phyloP scores from a whole-genome alignment of 116 monocot genomes.

The Phalaenopsis hybrid region DNA sequence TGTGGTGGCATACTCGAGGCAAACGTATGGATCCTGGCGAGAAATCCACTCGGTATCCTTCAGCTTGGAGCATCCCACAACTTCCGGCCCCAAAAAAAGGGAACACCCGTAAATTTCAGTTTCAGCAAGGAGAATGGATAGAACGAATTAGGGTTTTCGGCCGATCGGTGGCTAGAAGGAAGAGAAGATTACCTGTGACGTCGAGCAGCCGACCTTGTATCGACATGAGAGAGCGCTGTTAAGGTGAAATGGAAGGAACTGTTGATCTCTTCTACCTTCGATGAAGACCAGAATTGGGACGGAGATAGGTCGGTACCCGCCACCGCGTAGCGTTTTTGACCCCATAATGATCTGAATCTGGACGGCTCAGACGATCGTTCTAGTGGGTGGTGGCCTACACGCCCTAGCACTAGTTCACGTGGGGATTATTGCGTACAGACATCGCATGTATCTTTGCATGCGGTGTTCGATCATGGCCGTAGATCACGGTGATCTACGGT shows the following conservation, averaged over 20 bases:
- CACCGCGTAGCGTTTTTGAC: too few species aligned
- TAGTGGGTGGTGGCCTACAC: too few species aligned
- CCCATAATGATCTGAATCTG: too few species aligned
- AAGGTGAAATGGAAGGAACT: background rate
- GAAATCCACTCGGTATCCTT: conserved; percentile 75
- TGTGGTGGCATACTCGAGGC: conserved; percentile 67
- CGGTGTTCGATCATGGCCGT: too few species aligned
- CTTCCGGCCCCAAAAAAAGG: conserved; percentile 12
- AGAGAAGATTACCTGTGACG: conserved; percentile 26
- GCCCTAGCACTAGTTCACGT: too few species aligned
- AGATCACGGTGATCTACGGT: too few species aligned
- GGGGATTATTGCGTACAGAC: too few species aligned
- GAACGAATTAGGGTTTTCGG: background rate
- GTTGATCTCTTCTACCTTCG: background rate
- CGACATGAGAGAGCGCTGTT: conserved; percentile 7
- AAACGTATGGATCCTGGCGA: conserved; percentile 82
- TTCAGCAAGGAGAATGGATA: background rate
- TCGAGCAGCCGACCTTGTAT: conserved; percentile 51
- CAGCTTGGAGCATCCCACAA: conserved; percentile 52
- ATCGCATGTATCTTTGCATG: too few species aligned
- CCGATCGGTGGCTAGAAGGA: background rate
- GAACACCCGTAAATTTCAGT: background rate
- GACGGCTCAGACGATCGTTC: too few species aligned
- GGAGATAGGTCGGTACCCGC: too few species aligned
- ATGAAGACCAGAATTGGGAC: too few species aligned